These are phyloP conservation scores for Pseudevernia furfuracea DNA, from an alignment of 495 filamentous ascomycete species.

Conservation along the genomic window DNA sequence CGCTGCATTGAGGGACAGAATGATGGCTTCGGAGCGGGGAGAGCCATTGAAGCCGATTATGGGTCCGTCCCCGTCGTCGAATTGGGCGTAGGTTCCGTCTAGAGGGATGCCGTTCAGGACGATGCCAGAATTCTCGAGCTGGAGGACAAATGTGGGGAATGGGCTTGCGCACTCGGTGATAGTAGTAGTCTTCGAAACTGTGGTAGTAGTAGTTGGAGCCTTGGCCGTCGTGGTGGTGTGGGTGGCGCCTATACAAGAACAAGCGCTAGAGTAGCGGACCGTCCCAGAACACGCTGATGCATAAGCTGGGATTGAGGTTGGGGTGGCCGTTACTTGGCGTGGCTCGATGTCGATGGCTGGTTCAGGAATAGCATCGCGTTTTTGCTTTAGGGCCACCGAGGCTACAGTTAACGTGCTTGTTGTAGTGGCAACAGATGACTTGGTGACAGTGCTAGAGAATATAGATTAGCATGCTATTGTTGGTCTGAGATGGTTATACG, in stretches of 20 bases:
- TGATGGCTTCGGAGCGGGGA: conserved; percentile 1
- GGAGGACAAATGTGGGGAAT: neutral
- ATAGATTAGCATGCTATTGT: neutral
- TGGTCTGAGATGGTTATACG: neutral
- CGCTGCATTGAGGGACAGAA: conserved; percentile 2
- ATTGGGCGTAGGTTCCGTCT: neutral
- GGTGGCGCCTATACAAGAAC: conserved; percentile 20
- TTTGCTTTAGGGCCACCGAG: conserved; percentile 1
- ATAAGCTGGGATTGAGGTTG: conserved; percentile 19
- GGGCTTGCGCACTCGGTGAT: conserved; percentile 1
- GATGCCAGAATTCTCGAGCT: conserved; percentile 1
- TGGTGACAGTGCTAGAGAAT: conserved; percentile 1
- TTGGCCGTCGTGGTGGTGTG: conserved; percentile 13
- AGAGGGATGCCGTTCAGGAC: neutral
- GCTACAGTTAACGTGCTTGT: neutral
- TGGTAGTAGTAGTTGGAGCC: neutral
- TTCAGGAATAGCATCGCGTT: neutral
- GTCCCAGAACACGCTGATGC: conserved; percentile 22
- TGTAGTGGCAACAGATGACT: neutral
- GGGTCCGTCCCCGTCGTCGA: neutral
- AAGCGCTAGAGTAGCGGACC: conserved; percentile 24
- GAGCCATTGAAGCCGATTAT: neutral
- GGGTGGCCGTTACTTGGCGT: neutral
- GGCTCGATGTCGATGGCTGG: neutral
- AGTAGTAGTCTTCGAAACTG: neutral